These are phyloP conservation scores for Theileria sp. DNA, from an alignment of 169 alveolate genomes.

Conservation along the genomic window DNA sequence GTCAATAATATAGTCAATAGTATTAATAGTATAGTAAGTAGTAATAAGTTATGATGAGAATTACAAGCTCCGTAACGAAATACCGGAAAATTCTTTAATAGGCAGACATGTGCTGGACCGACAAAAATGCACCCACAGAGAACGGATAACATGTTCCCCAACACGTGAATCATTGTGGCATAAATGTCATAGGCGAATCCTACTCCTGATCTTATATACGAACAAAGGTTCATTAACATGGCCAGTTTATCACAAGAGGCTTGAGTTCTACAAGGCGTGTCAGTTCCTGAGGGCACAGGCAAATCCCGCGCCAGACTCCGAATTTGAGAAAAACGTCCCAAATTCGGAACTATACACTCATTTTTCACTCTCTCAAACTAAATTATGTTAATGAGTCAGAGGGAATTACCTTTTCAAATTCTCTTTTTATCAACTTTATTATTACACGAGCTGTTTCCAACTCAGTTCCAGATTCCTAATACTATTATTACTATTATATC, in stretches of 20 bases:
- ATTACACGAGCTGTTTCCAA: conserved; percentile 26
- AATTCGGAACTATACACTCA: conserved; percentile 57
- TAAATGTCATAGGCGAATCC: conserved; percentile 76
- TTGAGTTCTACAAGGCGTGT: conserved; percentile 47
- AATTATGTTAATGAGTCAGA: neutral
- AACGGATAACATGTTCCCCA: conserved; percentile 79
- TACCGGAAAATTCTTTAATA: conserved; percentile 82
- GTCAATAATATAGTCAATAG: neutral
- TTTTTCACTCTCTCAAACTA: conserved; percentile 64
- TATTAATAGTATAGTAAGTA: neutral
- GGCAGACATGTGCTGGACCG: conserved; percentile 83
- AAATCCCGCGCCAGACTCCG: conserved; percentile 15
- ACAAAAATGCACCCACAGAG: conserved; percentile 82
- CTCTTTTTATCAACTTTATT: conserved; percentile 50
- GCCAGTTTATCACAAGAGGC: conserved; percentile 55
- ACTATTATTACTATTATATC: neutral
- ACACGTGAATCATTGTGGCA: conserved; percentile 79
- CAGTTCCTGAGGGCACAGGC: conserved; percentile 6
- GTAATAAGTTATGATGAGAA: neutral
- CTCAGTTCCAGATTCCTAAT: conserved; percentile 12
- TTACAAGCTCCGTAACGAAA: neutral
- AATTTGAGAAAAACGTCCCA: conserved; percentile 57
- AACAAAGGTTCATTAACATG: conserved; percentile 72
- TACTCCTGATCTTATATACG: conserved; percentile 72
- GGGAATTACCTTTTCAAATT: conserved; percentile 42